Evolutionary conservation across 2,329 filamentous ascomycete species (phyloP), one percentile per base, ranked within the genome.

Genomic region (Canariomyces notabilis): DNA sequence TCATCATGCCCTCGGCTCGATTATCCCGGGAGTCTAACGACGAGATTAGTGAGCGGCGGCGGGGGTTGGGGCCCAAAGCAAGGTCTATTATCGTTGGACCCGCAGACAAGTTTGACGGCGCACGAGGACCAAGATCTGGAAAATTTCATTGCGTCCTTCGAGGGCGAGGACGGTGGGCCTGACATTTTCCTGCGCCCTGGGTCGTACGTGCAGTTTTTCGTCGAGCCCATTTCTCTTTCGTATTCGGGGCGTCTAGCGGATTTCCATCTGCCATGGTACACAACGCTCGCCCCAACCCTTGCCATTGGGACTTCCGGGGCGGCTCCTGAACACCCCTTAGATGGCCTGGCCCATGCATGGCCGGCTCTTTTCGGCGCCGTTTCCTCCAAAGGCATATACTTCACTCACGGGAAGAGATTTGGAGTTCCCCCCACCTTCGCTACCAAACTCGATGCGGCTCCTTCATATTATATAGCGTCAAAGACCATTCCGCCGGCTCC

Each of bases 61-160:
- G 88, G 88, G 34, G 88, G 88, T 16, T 94, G 88, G 88, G 88
- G 88, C 14, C 72, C 77, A 46, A 93, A 91, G 62, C 81, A 85
- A 57, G 88, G 88, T 0, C 69, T 94, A 0, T 68, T 94, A 3
- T 88, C 87, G 5, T 72, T 94, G 4, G 87, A 93, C 59, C 86
- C 88, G 3, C 76, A 87, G 53, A 74, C 70, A 14, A 71, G 63
- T 16, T 77, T 78, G 56, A 67, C 66, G n/a, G 56, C 63, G 0
- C 61, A 67, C 1, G 72, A 75, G 32, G 68, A 79, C 26, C 72
- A 77, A 16, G 68, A 73, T 42, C 69, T 83, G 54, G 67, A 75
- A 29, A 68, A 64, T 51, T 80, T 82, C 50, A 73, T 80, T 53
- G 66, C 68, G 37, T 70, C 71, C 8, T 71, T 80, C 57, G 59